These are phyloP conservation scores for Schizochytrium sp. DNA, from an alignment of 108 stramenopile genomes.

Conservation along the genomic window DNA sequence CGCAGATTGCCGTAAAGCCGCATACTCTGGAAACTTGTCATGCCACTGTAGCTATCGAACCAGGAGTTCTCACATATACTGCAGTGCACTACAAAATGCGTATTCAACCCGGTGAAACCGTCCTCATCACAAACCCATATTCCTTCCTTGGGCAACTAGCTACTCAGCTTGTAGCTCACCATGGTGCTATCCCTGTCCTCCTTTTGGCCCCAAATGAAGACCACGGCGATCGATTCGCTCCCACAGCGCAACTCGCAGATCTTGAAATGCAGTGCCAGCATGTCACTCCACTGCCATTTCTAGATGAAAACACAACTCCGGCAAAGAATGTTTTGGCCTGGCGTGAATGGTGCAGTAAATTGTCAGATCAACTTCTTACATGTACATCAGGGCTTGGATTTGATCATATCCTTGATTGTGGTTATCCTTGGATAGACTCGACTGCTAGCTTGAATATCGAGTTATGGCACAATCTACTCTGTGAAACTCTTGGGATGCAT, in stretches of 20 bases:
- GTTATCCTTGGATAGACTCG: neutral
- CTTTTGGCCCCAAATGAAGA: neutral
- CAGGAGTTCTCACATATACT: neutral
- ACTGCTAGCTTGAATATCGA: neutral
- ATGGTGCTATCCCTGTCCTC: conserved; percentile 30
- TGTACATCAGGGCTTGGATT: conserved; percentile 40
- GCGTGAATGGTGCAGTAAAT: neutral
- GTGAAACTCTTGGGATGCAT: neutral
- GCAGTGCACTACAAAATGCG: conserved; percentile 24
- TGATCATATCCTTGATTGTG: conserved; percentile 31
- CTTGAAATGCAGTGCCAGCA: neutral
- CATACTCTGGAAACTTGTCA: neutral
- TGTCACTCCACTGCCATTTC: neutral
- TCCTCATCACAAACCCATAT: conserved; percentile 18
- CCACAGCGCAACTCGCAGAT: neutral
- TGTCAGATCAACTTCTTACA: neutral
- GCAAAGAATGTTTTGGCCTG: neutral
- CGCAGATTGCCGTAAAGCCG: neutral
- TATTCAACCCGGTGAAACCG: conserved; percentile 1
- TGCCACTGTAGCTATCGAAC: neutral
- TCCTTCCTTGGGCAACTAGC: neutral
- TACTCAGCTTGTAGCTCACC: neutral
- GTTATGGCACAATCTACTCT: neutral
- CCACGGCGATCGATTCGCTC: neutral
- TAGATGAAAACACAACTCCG: neutral